Evolutionary conservation across 495 filamentous ascomycete genomes (phyloP), one percentile per base, ranked within the genome.

Genomic region (Penicillium atrosanguineum): DNA sequence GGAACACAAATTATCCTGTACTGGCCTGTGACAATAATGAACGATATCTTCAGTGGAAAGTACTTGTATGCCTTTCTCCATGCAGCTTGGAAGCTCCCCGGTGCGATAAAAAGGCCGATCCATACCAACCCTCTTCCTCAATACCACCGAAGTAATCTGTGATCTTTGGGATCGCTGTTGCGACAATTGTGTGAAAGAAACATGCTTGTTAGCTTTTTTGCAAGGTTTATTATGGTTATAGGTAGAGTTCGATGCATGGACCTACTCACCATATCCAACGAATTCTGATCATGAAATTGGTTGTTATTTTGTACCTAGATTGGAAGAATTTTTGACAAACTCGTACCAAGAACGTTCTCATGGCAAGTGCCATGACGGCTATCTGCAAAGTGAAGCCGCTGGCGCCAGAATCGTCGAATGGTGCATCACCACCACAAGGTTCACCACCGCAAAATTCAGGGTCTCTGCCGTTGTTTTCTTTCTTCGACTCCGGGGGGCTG

Each of bases 141-240:
- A 90, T 64, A 37, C 80, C 77, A 25, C 86, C 69, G 64, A 90
- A 90, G 26, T 85, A 67, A 61, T 87, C 80, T 0, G 87, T 89
- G 55, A 90, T 89, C 31, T 76, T 76, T 7, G 87, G 87, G 53
- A 90, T 87, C 14, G 86, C 87, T 3, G 85, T 88, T 6, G 81
- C 83, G 53, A 89, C 83, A 58, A 89, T 89, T 18, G 84, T 82
- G 59, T 65, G 23, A 50, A 7, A 4, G 26, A 28, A 7, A 7
- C 4, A 28, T 7, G 7, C 4, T 28, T 28, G 26, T 28, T 28
- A 9, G 25, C 25, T 23, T 18, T 46, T 46, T 16, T 16, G 25
- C 12, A 31, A 7, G 44, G 25, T 26, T 46, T 46, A 25, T 7
- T 46, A 26, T 14, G 44, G 26, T 28, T 28, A 16, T 8, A 21